Conservation (phyloP, 1,284 basidiomycete genomes). For the Sporisorium sorghi region DNA sequence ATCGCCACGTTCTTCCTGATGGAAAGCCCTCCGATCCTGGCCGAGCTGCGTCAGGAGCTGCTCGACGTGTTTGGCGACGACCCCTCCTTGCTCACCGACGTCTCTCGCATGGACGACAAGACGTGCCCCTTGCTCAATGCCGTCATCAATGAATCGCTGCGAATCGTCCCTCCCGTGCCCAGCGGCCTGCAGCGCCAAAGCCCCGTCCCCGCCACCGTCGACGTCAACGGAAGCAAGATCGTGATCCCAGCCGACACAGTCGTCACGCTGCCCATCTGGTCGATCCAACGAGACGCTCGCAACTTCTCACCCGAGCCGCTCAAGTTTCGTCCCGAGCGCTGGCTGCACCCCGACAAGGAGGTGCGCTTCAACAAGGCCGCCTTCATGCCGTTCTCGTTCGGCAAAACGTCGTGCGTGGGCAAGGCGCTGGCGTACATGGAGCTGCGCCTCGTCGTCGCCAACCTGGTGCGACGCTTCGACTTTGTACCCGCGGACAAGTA, state of each 20-base stretch:
- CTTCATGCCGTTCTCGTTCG: slow-evolving; percentile 42
- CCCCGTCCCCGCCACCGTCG: slow-evolving; percentile 7
- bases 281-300: slow-evolving; percentile 36
- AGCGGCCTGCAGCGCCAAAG: slow-evolving; percentile 41
- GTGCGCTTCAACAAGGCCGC: slow-evolving; percentile 28
- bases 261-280: slow-evolving; percentile 35
- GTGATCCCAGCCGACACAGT: slow-evolving; percentile 30
- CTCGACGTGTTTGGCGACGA: slow-evolving; percentile 27
- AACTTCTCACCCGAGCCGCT: slow-evolving; percentile 41
- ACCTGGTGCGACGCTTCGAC: slow-evolving; percentile 38
- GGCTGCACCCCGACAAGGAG: slow-evolving; percentile 32
- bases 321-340: slow-evolving; percentile 36
- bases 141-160: slow-evolving; percentile 43
- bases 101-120: slow-evolving; percentile 23
- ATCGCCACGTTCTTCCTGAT: slow-evolving; percentile 39
- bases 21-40: slow-evolving; percentile 17
- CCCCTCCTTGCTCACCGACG: slow-evolving; percentile 24
- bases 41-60: slow-evolving; percentile 28
- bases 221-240: slow-evolving; percentile 21
- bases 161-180: slow-evolving; percentile 41
- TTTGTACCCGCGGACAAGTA: slow-evolving; percentile 20
- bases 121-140: slow-evolving; percentile 47
- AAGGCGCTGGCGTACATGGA: slow-evolving; percentile 44
- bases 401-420: slow-evolving; percentile 39
- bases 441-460: slow-evolving; percentile 26